Conservation (phyloP, 2,329 filamentous ascomycete species). For the Aspergillus aculeatinus region DNA sequence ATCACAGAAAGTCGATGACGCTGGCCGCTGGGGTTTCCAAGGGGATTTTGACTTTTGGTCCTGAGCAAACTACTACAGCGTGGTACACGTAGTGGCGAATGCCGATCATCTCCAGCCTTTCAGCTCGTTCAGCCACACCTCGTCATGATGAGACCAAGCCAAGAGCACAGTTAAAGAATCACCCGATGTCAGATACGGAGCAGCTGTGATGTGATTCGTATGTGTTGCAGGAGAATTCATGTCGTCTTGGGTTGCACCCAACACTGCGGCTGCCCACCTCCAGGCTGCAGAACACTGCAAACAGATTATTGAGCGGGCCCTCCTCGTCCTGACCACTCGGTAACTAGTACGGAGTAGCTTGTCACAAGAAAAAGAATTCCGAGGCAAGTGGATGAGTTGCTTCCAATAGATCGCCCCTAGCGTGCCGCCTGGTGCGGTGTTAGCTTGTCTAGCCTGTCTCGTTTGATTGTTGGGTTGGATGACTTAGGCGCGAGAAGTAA, state of each 20-base stretch:
- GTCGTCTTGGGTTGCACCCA: neutral
- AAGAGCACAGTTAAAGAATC: neutral
- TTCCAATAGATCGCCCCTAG: neutral
- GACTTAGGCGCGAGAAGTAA: too few relatives aligned
- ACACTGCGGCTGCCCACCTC: neutral
- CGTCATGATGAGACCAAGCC: neutral
- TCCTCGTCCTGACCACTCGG: too few relatives aligned
- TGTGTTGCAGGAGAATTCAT: neutral
- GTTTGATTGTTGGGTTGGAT: neutral
- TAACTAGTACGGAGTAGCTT: neutral
- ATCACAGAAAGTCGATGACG: slow-evolving; percentile 6
- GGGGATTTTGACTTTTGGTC: neutral
- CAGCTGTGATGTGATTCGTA: neutral
- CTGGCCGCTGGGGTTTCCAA: neutral
- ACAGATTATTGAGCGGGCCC: neutral
- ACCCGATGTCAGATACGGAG: neutral
- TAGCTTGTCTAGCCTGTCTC: neutral
- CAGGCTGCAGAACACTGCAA: neutral
- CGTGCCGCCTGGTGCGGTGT: neutral
- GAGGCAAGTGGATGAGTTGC: neutral
- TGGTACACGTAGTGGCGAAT: neutral
- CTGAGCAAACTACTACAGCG: neutral
- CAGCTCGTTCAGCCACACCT: neutral
- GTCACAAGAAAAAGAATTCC: neutral
- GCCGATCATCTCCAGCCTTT: neutral